Conservation (phyloP, 2,329 filamentous ascomycete genomes). For the Atkinsonella hypoxylon region DNA sequence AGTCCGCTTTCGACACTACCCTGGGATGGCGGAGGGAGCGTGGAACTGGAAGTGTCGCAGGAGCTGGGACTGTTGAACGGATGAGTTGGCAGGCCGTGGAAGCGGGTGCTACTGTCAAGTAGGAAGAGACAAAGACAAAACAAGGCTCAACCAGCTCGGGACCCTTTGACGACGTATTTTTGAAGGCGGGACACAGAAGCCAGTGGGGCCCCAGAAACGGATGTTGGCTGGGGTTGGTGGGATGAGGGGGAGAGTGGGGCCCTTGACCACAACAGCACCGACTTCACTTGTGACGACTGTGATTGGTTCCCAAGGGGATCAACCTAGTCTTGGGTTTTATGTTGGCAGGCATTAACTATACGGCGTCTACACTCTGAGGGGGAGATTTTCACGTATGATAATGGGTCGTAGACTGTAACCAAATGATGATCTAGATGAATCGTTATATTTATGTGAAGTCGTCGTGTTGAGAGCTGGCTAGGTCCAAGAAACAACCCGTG, state of each 20-base stretch:
- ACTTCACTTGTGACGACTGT: background rate
- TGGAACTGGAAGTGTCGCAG: slow-evolving; percentile 2
- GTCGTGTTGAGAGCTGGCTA: background rate
- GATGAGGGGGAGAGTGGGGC: no score
- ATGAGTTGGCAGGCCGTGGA: slow-evolving; percentile 5
- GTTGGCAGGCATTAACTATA: background rate
- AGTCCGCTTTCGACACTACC: slow-evolving; percentile 1
- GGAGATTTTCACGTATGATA: background rate
- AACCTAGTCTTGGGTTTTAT: background rate
- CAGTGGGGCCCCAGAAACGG: background rate
- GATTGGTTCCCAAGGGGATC: background rate
- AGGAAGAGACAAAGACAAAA: background rate
- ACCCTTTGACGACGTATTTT: background rate
- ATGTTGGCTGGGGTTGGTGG: background rate
- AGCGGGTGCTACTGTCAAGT: slow-evolving; percentile 5
- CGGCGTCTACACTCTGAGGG: background rate
- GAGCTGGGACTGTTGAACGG: slow-evolving; percentile 5
- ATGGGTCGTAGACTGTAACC: background rate
- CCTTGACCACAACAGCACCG: no score
- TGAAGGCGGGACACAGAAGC: slow-evolving; percentile 1
- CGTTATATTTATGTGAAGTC: background rate
- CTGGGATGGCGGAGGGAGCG: background rate
- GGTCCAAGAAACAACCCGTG: no score
- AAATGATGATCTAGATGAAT: background rate
- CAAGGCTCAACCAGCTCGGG: background rate